These are phyloP conservation scores for Thelonectria blattea DNA, from an alignment of 2,329 filamentous ascomycete species.

Conservation along the genomic window DNA sequence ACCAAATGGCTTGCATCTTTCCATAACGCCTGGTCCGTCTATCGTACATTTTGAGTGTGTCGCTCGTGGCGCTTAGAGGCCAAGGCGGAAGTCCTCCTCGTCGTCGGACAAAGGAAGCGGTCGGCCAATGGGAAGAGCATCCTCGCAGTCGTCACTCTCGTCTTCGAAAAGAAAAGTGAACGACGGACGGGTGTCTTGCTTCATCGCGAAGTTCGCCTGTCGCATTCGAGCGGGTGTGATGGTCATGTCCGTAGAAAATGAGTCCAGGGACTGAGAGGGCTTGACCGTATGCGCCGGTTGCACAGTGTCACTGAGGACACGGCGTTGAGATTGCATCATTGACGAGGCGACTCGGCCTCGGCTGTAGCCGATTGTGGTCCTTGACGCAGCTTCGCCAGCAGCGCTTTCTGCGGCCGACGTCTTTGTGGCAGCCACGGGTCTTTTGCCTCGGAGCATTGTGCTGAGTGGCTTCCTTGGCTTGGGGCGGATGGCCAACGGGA, in stretches of 20 bases:
- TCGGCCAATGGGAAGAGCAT: slow-evolving; percentile 37
- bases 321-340: slow-evolving; percentile 45
- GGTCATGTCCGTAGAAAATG: slow-evolving; percentile 43
- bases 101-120: slow-evolving; percentile 46
- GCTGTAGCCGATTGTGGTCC: slow-evolving; percentile 84
- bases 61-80: slow-evolving; percentile 42
- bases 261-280: slow-evolving; percentile 22
- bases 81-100: slow-evolving; percentile 62
- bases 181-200: slow-evolving; percentile 48
- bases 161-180: slow-evolving; percentile 67
- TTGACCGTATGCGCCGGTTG: slow-evolving; percentile 27
- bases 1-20: neutral
- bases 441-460: slow-evolving; percentile 41
- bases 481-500: slow-evolving; percentile 14
- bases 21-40: slow-evolving; percentile 30
- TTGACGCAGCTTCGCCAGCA: slow-evolving; percentile 71
- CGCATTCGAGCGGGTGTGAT: slow-evolving; percentile 53
- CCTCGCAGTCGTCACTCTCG: slow-evolving; percentile 47
- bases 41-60: slow-evolving; percentile 37
- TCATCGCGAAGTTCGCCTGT: slow-evolving; percentile 30
- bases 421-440: slow-evolving; percentile 47
- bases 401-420: slow-evolving; percentile 61
- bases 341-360: slow-evolving; percentile 70
- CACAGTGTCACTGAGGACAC: slow-evolving; percentile 21
- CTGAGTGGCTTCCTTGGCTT: slow-evolving; percentile 38